Evolutionary conservation across 2,329 filamentous ascomycete genomes (phyloP).

Genomic region (Coniochaeta ligniaria): DNA sequence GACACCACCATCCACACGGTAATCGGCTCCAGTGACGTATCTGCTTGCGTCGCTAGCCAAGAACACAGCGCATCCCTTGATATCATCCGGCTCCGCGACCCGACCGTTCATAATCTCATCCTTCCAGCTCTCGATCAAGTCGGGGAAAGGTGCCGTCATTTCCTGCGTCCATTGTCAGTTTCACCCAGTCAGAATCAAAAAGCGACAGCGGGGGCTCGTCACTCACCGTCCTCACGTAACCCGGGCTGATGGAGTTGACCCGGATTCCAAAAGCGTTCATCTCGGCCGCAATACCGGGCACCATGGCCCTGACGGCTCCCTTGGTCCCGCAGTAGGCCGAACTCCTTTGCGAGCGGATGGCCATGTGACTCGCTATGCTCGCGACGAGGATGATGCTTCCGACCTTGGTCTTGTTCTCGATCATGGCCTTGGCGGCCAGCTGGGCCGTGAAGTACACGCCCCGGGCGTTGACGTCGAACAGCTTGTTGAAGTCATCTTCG

Average conservation of each 20-base stretch:
- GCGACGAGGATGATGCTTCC: slow-evolving; percentile 47
- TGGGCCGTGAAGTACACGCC: slow-evolving; percentile 39
- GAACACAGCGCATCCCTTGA: slow-evolving; percentile 40
- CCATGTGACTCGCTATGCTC: slow-evolving; percentile 44
- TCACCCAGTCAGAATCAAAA: not conserved
- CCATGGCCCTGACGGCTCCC: slow-evolving; percentile 38
- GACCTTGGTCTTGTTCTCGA: slow-evolving; percentile 38
- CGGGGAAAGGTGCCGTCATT: slow-evolving; percentile 30
- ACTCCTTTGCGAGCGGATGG: slow-evolving; percentile 35
- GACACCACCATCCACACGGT: slow-evolving; percentile 36
- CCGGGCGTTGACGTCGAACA: slow-evolving; percentile 34
- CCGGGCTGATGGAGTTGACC: slow-evolving; percentile 32
- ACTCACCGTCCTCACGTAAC: slow-evolving; percentile 24
- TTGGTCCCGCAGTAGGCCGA: slow-evolving; percentile 40
- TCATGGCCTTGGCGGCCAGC: slow-evolving; percentile 41
- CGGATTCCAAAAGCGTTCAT: slow-evolving; percentile 29
- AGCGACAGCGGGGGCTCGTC: not conserved
- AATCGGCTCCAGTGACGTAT: slow-evolving; percentile 35
- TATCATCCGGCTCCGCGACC: slow-evolving; percentile 40
- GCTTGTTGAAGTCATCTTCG: slow-evolving; percentile 30
- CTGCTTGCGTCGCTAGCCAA: slow-evolving; percentile 38
- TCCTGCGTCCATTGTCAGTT: slow-evolving; percentile 7
- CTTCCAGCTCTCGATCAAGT: slow-evolving; percentile 40
- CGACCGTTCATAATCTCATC: slow-evolving; percentile 38
- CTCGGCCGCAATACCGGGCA: slow-evolving; percentile 37